Conservation (phyloP, 176 grass and related monocot species). For the Musa beccarii region DNA sequence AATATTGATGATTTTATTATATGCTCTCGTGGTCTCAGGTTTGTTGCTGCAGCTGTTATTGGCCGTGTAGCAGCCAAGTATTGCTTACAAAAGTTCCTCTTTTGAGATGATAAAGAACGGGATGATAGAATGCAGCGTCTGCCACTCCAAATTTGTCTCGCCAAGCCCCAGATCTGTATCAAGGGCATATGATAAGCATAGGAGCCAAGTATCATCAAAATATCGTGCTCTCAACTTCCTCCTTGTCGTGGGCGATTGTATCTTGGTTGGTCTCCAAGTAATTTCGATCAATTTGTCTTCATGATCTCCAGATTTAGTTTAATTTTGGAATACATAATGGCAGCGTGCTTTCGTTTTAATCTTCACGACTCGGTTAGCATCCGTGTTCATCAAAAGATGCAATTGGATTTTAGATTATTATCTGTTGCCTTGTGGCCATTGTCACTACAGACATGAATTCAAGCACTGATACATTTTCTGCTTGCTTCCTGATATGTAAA, state of each 20-base stretch:
- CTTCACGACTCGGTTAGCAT: too few relatives aligned
- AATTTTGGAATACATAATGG: neutral
- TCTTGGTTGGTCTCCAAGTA: slow-evolving; percentile 22
- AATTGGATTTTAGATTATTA: neutral
- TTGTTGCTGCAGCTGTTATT: neutral
- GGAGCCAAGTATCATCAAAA: slow-evolving; percentile 12
- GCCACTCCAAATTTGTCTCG: slow-evolving; percentile 5
- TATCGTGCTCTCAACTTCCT: slow-evolving; percentile 13
- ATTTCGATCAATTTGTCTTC: neutral
- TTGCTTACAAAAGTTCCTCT: neutral
- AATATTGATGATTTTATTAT: neutral
- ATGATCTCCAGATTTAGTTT: neutral
- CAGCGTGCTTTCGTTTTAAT: neutral
- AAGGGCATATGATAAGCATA: slow-evolving; percentile 18
- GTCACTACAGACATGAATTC: too few relatives aligned
- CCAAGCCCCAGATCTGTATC: slow-evolving; percentile 7
- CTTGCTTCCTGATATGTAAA: too few relatives aligned
- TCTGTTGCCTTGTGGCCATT: neutral
- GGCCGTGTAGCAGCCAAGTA: neutral
- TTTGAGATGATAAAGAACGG: slow-evolving; percentile 12
- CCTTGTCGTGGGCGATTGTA: slow-evolving; percentile 15
- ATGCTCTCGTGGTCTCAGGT: neutral
- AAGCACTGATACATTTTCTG: too few relatives aligned
- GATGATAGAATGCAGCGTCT: slow-evolving; percentile 15
- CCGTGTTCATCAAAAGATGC: neutral